Conservation (phyloP, 108 stramenopile species). For the Pseudonitzschia delicatissima region DNA sequence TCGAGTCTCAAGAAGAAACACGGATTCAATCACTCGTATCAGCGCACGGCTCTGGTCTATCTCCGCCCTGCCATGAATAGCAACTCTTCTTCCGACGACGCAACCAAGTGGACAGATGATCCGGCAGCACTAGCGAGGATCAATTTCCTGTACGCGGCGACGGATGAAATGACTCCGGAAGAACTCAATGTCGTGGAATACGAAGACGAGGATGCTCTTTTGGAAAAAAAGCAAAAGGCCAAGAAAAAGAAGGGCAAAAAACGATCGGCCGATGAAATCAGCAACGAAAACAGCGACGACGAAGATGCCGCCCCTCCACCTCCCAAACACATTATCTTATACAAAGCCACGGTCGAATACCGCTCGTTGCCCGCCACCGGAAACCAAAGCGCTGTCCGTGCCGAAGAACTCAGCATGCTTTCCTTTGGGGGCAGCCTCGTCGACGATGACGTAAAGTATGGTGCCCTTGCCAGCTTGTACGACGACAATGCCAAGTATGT, state of each 20-base stretch:
- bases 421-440: slow-evolving; percentile 52
- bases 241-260: slow-evolving; percentile 7
- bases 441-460: slow-evolving; percentile 62
- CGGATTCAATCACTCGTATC: slow-evolving; percentile 38
- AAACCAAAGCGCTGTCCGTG: slow-evolving; percentile 38
- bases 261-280: slow-evolving; percentile 2
- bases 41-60: slow-evolving; percentile 34
- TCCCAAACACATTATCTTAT: slow-evolving; percentile 29
- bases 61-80: slow-evolving; percentile 7
- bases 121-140: slow-evolving; percentile 31
- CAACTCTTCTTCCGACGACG: not conserved
- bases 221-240: not conserved
- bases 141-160: slow-evolving; percentile 39
- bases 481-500: slow-evolving; percentile 55
- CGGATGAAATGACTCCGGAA: slow-evolving; percentile 33
- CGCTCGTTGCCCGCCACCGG: slow-evolving; percentile 49
- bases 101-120: slow-evolving; percentile 26
- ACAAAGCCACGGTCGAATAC: slow-evolving; percentile 47
- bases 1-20: slow-evolving; percentile 18
- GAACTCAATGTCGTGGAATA: slow-evolving; percentile 36
- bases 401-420: slow-evolving; percentile 60
- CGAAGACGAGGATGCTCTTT: slow-evolving; percentile 24
- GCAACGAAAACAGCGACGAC: not conserved
- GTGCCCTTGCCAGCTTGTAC: slow-evolving; percentile 52
- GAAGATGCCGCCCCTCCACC: slow-evolving; percentile 9